Conservation (phyloP, 495 filamentous ascomycete species). For the Penicillium argentinense region DNA sequence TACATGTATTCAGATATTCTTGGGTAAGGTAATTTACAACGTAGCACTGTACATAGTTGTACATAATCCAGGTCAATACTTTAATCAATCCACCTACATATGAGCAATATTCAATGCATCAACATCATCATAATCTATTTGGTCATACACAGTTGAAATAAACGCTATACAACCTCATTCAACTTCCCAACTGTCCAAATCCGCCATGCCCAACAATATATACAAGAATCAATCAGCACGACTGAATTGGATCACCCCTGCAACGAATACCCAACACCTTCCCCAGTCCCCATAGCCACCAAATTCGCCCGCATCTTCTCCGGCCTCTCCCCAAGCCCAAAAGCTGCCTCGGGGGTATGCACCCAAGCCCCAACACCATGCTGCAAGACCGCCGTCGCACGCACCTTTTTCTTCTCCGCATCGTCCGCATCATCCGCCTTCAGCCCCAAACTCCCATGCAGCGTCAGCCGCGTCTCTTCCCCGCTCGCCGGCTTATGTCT, state of each 20-base stretch:
- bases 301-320: constrained; percentile 54
- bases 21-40: no score
- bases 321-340: constrained; percentile 54
- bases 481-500: constrained; percentile 38
- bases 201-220: no score
- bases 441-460: constrained; percentile 79
- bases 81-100: no score
- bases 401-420: constrained; percentile 41
- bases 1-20: no score
- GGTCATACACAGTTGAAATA: no score
- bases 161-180: not conserved
- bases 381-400: constrained; percentile 81
- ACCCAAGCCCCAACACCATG: constrained; percentile 82
- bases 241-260: no score
- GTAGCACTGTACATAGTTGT: no score
- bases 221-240: not conserved
- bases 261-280: constrained; percentile 58
- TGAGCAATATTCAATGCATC: no score
- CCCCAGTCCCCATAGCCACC: constrained; percentile 59
- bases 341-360: constrained; percentile 44
- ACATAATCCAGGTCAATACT: no score
- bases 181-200: no score
- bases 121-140: no score
- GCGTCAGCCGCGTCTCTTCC: constrained; percentile 64
- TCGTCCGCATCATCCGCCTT: constrained; percentile 40